Conservation (phyloP, 352 stramenopile species). For the Globisporangium nodosum region DNA sequence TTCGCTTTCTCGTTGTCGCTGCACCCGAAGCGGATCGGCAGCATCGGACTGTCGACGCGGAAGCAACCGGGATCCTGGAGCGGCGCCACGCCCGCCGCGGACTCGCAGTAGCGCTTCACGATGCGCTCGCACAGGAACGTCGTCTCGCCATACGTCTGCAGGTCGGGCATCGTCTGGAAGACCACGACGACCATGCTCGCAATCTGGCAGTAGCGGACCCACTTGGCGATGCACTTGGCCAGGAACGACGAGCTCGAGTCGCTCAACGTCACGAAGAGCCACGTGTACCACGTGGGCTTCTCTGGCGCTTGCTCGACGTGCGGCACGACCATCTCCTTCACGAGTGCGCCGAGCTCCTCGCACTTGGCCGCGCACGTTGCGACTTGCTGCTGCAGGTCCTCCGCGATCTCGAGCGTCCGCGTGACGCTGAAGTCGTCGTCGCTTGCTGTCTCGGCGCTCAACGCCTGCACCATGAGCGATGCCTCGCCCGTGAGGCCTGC, state of each 20-base stretch:
- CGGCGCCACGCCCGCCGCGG: constrained; percentile 16
- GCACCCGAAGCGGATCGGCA: constrained; percentile 44
- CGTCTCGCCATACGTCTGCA: constrained; percentile 62
- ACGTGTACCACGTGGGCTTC: constrained; percentile 26
- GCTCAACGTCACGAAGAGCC: constrained; percentile 30
- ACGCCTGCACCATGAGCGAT: constrained; percentile 58
- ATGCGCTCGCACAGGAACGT: constrained; percentile 56
- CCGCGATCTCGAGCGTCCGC: constrained; percentile 40
- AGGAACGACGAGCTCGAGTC: constrained; percentile 40
- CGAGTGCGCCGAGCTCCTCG: constrained; percentile 47
- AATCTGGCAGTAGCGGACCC: constrained; percentile 61
- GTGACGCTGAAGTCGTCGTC: constrained; percentile 29
- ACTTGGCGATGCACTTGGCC: constrained; percentile 36
- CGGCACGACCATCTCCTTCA: constrained; percentile 59
- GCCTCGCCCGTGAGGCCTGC: constrained; percentile 57
- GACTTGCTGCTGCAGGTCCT: constrained; percentile 50
- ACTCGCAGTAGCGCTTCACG: constrained; percentile 47
- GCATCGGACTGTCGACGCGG: constrained; percentile 26
- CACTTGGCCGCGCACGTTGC: constrained; percentile 44
- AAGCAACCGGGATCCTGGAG: constrained; percentile 60
- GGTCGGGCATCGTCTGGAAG: constrained; percentile 73
- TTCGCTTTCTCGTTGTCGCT: constrained; percentile 26
- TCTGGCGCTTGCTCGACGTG: constrained; percentile 28
- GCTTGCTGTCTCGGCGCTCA: constrained; percentile 31
- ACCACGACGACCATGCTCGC: constrained; percentile 74